Conservation (phyloP, 2,329 filamentous ascomycete genomes). For the Venturia carpophila region DNA sequence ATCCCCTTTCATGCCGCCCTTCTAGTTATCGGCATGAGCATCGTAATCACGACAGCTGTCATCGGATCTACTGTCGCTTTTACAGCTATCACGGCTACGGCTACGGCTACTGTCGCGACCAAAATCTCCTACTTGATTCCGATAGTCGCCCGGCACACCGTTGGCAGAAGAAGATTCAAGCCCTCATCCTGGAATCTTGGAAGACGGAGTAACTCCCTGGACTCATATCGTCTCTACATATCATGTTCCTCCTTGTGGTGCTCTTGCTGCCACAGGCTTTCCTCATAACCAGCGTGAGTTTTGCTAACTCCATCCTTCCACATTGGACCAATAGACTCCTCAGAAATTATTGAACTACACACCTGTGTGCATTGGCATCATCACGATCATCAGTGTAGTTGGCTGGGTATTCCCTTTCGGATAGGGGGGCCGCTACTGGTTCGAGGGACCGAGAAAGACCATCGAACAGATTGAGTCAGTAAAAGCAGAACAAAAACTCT, state of each 20-base stretch:
- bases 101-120: slow-evolving; percentile 33
- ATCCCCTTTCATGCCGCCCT: slow-evolving; percentile 33
- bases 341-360: slow-evolving; percentile 34
- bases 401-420: slow-evolving; percentile 32
- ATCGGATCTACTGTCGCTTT: slow-evolving; percentile 34
- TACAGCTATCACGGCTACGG: slow-evolving; percentile 33
- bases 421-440: slow-evolving; percentile 32
- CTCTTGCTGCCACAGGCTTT: slow-evolving; percentile 34
- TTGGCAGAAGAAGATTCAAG: slow-evolving; percentile 30
- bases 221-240: slow-evolving; percentile 28
- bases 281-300: slow-evolving; percentile 28
- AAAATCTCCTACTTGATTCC: slow-evolving; percentile 36
- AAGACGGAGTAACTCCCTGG: slow-evolving; percentile 25
- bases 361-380: slow-evolving; percentile 33
- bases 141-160: slow-evolving; percentile 33
- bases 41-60: slow-evolving; percentile 32
- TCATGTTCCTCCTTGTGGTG: slow-evolving; percentile 32
- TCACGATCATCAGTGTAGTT: slow-evolving; percentile 30
- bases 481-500: not conserved
- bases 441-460: slow-evolving; percentile 33
- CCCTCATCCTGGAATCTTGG: slow-evolving; percentile 33
- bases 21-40: slow-evolving; percentile 28
- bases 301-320: not conserved
- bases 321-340: not conserved
- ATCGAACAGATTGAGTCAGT: slow-evolving; percentile 24